Evolutionary conservation across 2,329 filamentous ascomycete species (phyloP), one percentile per base, ranked within the genome.

Genomic region (Hortaea werneckii): DNA sequence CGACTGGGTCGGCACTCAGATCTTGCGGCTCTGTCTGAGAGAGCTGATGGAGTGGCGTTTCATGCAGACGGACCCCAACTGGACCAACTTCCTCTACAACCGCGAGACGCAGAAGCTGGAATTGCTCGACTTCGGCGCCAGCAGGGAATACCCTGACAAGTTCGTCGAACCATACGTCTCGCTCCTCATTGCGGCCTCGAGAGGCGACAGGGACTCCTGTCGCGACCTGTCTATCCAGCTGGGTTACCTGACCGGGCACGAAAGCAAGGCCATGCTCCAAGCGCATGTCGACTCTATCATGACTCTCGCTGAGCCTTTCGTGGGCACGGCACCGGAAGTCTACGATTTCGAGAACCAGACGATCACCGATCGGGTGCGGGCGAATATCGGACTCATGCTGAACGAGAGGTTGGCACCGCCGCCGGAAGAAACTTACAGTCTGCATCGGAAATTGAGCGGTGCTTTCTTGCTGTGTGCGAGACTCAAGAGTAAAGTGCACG

Each of bases 31-130:
- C 8, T 96, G 88, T 62, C 76, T 96, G 35, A 83, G 89, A 48
- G 92, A 96, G 68, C 90, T 96, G 56, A 83, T 83, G 53, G 87
- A 95, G 66, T 96, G 95, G 77, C 82, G 76, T 50, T 96, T 94
- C 71, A 98, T 98, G 92, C 92, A 98, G 69, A 98, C 92, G 5
- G 92, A 98, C 62, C 92, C 92, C 37, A 98, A 98, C 72, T 98
- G 92, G 92, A 96, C 90, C 30, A 98, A 98, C 67, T 98, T 98
- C 66, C 75, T 96, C 13, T 98, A 87, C 73, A 92, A 96, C 58
- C 71, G 80, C 1, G 57, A 71, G 13, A 79, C 75, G 4, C 50
- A 57, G 46, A 84, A 80, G 60, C 81, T 98, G 10, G 89, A 95
- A 65, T 78, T 98, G 1, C 80, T 98, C 43, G 94, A 98, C 67